Base-by-base conservation (phyloP, 441 rosid genomes). In the Gossypium aridum region DNA sequence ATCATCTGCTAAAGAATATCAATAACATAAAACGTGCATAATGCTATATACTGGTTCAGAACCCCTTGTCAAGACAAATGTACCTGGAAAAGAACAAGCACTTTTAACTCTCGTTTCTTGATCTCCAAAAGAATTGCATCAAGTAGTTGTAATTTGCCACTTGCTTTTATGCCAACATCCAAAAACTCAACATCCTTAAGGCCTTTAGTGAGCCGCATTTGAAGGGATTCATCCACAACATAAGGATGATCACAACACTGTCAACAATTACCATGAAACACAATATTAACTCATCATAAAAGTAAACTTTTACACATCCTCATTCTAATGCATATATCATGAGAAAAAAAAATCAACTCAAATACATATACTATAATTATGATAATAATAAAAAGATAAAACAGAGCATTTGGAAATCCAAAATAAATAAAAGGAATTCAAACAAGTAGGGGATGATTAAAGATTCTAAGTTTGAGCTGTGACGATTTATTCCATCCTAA, bases 181-280 rank as follows among this genome's bases (percentile, higher is more conserved):
- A 93, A 78, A 74, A 73, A 39, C 53, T 93, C 84, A 69, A 53
- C 77, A 72, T 3, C 71, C 75, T 76, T 61, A 51, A 83, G 79
- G 72, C 84, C 88, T 76, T 83, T 80, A 22, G 70, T 75, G 70
- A 90, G 79, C 67, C 74, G 74, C 59, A 31, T 66, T 68, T 81
- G 85, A 71, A 85, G 77, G 43, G 82, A 77, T 62, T 81, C 53
- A 84, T 92, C 91, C 84, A 80, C 71, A 77, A 87, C 73, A 81
- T 90, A 92, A 22, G 99, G 98, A 85, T 93, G 97, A 83, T 93
- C 94, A 81, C 98, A 96, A 81, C 92, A 88, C 99, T 96, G 96
- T 77, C 82, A 80, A 80, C 74, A 74, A 53, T 72, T 71, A 80
- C 63, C 77, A 65, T n/a, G 26, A 12, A 53, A 51, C 53, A 74